Evolutionary conservation across 257 asterid genomes (phyloP).

Genomic region (Lycium ferocissimum): DNA sequence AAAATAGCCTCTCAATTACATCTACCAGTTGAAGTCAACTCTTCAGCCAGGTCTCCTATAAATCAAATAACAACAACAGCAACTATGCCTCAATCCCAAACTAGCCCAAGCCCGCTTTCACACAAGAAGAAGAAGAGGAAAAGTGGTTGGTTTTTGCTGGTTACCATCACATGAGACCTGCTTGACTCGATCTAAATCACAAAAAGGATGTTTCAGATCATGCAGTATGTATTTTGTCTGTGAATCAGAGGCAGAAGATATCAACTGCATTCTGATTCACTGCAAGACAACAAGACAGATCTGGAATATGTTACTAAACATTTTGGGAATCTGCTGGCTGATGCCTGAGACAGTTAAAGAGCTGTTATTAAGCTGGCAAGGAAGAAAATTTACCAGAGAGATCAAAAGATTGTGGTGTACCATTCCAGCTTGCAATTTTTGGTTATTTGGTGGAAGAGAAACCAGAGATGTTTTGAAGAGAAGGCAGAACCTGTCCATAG

Average conservation of each 20-base stretch:
- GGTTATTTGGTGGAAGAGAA: conserved; percentile 24
- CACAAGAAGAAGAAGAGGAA: background rate
- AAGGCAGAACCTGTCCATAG: background rate
- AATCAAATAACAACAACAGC: conserved; percentile 1
- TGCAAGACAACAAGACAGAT: conserved; percentile 24
- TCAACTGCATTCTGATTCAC: conserved; percentile 13
- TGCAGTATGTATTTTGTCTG: background rate
- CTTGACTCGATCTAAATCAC: background rate
- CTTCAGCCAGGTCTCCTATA: background rate
- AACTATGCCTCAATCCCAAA: background rate
- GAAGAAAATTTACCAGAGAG: conserved; percentile 6
- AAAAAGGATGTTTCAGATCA: background rate
- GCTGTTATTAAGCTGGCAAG: background rate
- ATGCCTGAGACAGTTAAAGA: background rate
- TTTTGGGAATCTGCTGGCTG: conserved; percentile 3
- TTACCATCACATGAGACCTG: background rate
- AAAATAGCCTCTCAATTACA: background rate
- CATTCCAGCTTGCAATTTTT: background rate
- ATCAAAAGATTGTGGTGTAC: background rate
- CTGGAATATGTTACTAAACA: background rate
- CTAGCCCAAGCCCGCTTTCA: background rate
- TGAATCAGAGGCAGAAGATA: background rate
- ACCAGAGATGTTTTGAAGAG: conserved; percentile 15
- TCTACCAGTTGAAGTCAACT: background rate
- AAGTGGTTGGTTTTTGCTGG: background rate